A percentile compares a stretch with the other conserved stretches of the same genome.
Evolutionary conservation across 306 rosid species (phyloP).

Genomic region (Astragalus membranaceus): DNA sequence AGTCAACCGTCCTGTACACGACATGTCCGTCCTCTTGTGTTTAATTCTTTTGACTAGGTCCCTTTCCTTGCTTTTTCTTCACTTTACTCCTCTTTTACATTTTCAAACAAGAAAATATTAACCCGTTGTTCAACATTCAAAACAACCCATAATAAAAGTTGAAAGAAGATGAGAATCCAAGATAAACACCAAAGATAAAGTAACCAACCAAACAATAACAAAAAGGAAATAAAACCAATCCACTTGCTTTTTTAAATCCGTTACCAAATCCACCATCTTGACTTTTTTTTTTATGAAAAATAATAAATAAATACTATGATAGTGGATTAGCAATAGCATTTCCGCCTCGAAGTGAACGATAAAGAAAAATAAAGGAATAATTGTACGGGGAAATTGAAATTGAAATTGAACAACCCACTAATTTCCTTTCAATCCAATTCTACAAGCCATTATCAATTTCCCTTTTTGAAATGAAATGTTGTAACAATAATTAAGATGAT

Average conservation of each 20-base stretch:
- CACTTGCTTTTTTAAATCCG: slow-evolving; percentile 23
- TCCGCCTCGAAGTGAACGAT: slow-evolving; percentile 13
- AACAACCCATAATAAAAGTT: slow-evolving; percentile 13
- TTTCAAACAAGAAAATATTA: slow-evolving; percentile 9
- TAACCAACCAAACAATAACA: background rate
- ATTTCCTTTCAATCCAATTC: slow-evolving; percentile 28
- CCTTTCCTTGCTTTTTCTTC: slow-evolving; percentile 33
- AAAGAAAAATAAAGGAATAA: slow-evolving; percentile 6
- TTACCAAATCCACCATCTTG: slow-evolving; percentile 67
- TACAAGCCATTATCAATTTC: slow-evolving; percentile 21
- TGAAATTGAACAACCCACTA: slow-evolving; percentile 24
- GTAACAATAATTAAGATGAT: slow-evolving; percentile 36
- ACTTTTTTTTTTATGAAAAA: background rate
- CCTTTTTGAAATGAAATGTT: background rate
- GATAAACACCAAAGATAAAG: slow-evolving; percentile 20
- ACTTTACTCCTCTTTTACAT: slow-evolving; percentile 14
- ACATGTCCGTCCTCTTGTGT: slow-evolving; percentile 61
- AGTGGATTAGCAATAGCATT: slow-evolving; percentile 26
- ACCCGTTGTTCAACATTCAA: background rate
- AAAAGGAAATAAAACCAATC: background rate
- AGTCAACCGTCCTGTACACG: slow-evolving; percentile 72
- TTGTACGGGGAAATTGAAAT: slow-evolving; percentile 33
- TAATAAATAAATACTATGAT: slow-evolving; percentile 2
- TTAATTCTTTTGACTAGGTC: slow-evolving; percentile 67
- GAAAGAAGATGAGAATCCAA: slow-evolving; percentile 40